Evolutionary conservation across 1,139 yeast species (phyloP), one percentile per base, ranked within the genome.

Genomic region (Pichia sp.): DNA sequence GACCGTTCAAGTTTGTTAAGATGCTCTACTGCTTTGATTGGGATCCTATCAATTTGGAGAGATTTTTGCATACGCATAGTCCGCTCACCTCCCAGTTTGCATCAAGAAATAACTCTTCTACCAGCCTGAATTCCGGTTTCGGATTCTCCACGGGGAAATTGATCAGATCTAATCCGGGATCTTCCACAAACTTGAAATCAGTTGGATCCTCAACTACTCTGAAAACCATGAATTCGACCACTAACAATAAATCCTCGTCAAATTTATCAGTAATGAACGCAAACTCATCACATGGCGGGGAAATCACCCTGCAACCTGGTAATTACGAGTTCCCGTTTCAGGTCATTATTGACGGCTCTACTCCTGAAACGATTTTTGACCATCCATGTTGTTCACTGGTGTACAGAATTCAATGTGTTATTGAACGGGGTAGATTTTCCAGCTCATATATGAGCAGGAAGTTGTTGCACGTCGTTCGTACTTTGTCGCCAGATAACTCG

Each of bases 301-400:
- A 34, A 23, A 7, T 27, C 5, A 11, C 29, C 9, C 34, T 84
- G 44, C 71, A 72, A 0, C 79, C 73, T 51, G 98, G 98, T 1
- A 87, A 86, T 61, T 88, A 92, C 61, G 95, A 86, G 59, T 77
- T 92, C 55, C 97, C 98, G 0, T 92, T 92, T 60, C 82, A 84
- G 51, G 76, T 94, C 1, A 73, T 88, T 31, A 60, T 92, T 23
- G 97, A 97, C 0, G 97, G 97, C 0, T 73, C 79, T 36, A 72
- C 85, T 46, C 82, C 88, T 0, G 98, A 92, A 64, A 81, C 95
- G 32, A 82, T 92, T 7, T 97, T 90, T 61, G 97, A 97, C 3
- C 70, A 88, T 42, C 90, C 90, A 1, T 88, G 92, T 27, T 95
- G 88, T 16, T 77, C 85, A 4, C 73, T 86, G n/a, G 73, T 79